Evolutionary conservation across 169 alveolate genomes (phyloP).

Genomic region (Eimeria brunetti): DNA sequence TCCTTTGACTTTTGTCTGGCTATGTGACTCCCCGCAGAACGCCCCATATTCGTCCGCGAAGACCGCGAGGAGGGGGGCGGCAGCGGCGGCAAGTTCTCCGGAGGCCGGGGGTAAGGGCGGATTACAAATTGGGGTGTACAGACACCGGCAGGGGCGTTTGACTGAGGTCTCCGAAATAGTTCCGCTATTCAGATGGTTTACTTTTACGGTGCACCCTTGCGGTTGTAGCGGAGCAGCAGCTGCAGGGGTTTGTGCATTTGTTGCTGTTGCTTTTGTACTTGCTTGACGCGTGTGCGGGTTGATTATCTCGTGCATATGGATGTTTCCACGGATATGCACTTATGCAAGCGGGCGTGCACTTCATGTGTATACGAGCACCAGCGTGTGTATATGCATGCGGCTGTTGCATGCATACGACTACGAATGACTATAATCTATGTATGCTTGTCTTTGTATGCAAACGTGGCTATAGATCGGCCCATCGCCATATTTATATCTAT

Average conservation of each 20-base stretch:
- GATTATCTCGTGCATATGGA: neutral
- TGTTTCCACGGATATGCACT: neutral
- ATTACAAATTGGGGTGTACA: neutral
- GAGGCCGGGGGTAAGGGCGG: constrained; percentile 75
- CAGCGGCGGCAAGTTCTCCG: constrained; percentile 71
- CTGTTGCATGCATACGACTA: neutral
- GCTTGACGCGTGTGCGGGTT: neutral
- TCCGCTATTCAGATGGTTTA: too few species aligned
- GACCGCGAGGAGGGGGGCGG: constrained; percentile 83
- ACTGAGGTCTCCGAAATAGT: neutral
- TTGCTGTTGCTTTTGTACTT: neutral
- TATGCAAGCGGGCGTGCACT: too few species aligned
- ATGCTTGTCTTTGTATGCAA: neutral
- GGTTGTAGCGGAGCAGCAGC: neutral
- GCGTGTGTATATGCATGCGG: neutral
- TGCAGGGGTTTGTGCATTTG: neutral
- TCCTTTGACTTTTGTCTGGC: neutral
- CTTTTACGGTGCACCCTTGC: too few species aligned
- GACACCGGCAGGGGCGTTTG: neutral
- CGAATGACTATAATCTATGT: neutral
- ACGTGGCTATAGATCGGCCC: neutral
- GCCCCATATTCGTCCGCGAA: constrained; percentile 83
- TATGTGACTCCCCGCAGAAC: constrained; percentile 44
- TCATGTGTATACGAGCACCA: too few species aligned
- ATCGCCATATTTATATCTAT: neutral